Percentiles rank a stretch among this genome's conserved stretches.
phyloP scores from a whole-genome alignment of 768 basidiomycete species.

The Tylopilus vinaceipallidus region DNA sequence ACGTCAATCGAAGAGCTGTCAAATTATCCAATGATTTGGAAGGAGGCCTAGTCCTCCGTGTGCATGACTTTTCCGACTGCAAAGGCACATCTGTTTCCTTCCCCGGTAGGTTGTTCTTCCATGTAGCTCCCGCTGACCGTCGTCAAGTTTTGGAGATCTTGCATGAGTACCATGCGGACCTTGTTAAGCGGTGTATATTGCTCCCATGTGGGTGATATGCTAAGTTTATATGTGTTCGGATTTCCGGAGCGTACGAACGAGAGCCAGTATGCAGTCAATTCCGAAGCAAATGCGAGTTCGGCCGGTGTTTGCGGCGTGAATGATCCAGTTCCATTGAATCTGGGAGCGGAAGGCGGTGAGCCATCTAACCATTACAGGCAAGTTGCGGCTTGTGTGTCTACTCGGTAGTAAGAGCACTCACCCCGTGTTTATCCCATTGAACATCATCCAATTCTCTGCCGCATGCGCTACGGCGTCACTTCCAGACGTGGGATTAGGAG shows the following conservation, averaged over 20 bases:
- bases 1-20: background rate
- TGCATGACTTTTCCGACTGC: conserved; percentile 33
- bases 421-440: conserved; percentile 60
- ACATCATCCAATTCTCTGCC: conserved; percentile 71
- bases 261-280: conserved; percentile 64
- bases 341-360: conserved; percentile 26
- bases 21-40: background rate
- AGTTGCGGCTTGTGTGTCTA: background rate
- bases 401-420: conserved; percentile 23
- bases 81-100: conserved; percentile 40
- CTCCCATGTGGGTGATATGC: conserved; percentile 51
- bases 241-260: conserved; percentile 59
- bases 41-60: conserved; percentile 35
- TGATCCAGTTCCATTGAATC: conserved; percentile 50
- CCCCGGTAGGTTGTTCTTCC: conserved; percentile 38
- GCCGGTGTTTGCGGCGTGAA: conserved; percentile 46
- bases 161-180: conserved; percentile 45
- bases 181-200: conserved; percentile 32
- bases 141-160: conserved; percentile 31
- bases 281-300: conserved; percentile 52
- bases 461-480: conserved; percentile 47
- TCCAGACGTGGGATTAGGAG: conserved; percentile 44
- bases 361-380: conserved; percentile 1
- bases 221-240: conserved; percentile 55
- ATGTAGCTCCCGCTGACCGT: conserved; percentile 40